Evolutionary conservation across 495 filamentous ascomycete species (phyloP).

Genomic region (Penicillium cinerascens): DNA sequence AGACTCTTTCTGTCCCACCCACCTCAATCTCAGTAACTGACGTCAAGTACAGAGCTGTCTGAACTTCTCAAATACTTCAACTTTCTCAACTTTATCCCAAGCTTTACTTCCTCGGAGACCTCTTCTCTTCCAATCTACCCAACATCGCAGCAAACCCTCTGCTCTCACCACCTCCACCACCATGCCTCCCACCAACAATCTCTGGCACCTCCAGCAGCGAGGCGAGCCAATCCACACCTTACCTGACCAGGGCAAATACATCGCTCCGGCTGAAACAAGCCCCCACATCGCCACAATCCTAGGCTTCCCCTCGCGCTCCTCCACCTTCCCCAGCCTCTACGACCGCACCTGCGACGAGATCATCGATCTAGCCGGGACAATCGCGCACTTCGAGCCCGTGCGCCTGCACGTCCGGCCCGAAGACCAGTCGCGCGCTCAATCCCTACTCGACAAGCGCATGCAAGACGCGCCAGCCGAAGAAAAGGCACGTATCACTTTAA

Average conservation of each 20-base stretch:
- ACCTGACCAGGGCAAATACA: conserved; percentile 15
- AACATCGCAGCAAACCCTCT: not conserved
- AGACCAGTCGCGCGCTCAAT: conserved; percentile 14
- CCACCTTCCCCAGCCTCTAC: conserved; percentile 24
- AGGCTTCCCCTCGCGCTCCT: conserved; percentile 30
- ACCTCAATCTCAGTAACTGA: not conserved
- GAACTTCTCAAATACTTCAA: not conserved
- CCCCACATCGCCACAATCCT: conserved; percentile 34
- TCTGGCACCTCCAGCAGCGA: conserved; percentile 10
- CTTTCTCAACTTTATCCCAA: too few relatives aligned
- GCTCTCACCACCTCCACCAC: not conserved
- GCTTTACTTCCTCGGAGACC: not conserved
- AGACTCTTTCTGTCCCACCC: not conserved
- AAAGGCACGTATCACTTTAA: conserved; percentile 15
- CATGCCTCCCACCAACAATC: conserved; percentile 15
- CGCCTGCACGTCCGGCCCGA: conserved; percentile 30
- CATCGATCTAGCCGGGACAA: conserved; percentile 25
- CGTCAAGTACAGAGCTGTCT: not conserved
- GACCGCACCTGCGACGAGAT: conserved; percentile 26
- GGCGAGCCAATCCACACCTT: not conserved
- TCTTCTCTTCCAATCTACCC: not conserved
- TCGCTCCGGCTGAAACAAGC: conserved; percentile 24
- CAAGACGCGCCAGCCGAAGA: not conserved
- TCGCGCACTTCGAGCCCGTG: conserved; percentile 34
- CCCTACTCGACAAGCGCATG: conserved; percentile 14